phyloP scores from a whole-genome alignment of 768 basidiomycete species.

The Trametes gibbosa region DNA sequence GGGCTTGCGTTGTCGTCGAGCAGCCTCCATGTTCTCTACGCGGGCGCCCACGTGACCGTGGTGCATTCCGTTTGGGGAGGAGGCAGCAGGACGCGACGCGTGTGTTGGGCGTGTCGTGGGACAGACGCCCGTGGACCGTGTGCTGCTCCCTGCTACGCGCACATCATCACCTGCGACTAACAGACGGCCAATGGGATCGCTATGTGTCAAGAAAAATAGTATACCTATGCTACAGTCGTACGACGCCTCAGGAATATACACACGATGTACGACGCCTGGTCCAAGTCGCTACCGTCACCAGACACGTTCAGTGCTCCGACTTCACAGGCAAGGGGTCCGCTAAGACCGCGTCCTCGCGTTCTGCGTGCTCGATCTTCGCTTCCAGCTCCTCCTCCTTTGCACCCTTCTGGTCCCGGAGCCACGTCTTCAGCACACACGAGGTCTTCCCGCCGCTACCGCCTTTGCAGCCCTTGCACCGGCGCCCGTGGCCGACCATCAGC shows the following conservation, averaged over 20 bases:
- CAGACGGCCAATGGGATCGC: not conserved
- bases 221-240: not conserved
- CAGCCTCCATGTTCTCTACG: not conserved
- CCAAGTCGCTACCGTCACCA: not conserved
- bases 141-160: not conserved
- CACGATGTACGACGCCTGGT: not conserved
- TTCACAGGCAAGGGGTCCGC: not conserved
- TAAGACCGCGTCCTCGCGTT: not conserved
- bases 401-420: slow-evolving; percentile 29
- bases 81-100: not conserved
- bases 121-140: not conserved
- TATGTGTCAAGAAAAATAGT: not conserved
- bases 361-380: slow-evolving; percentile 11
- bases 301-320: slow-evolving; percentile 1
- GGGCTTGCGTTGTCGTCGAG: not conserved
- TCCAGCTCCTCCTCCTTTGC: slow-evolving; percentile 22
- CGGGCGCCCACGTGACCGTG: not conserved
- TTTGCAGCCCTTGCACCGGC: slow-evolving; percentile 53
- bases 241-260: not conserved
- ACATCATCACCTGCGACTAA: not conserved
- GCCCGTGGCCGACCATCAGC: slow-evolving; percentile 56
- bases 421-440: slow-evolving; percentile 36
- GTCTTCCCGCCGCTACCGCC: slow-evolving; percentile 29
- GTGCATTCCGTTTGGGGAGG: not conserved
- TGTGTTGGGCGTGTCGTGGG: not conserved